Base-by-base conservation (phyloP, 305 asterid genomes). In the Ruellia speciosa region DNA sequence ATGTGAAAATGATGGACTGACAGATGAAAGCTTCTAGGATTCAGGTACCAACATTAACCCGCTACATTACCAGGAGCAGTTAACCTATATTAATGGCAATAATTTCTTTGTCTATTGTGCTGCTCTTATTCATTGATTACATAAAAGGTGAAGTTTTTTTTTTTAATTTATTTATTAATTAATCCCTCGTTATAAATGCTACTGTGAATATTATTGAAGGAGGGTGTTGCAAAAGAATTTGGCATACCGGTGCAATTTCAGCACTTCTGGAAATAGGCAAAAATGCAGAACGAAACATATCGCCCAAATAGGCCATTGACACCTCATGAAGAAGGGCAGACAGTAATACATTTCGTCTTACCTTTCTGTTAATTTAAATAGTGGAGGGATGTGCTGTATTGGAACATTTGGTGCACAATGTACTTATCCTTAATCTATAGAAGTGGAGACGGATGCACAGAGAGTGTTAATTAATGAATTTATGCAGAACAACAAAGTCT, bases 251-350 rank as follows among this genome's bases (percentile, higher is more conserved):
- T 85, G 69, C 89, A 85, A 55, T 81, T 62, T 76, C 96, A 78
- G 81, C 94, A 96, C 45, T 90, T 79, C 61, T 90, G 97, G 96
- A 72, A 81, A 58, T 90, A 95, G 97, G 96, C 96, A 56, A 90
- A 81, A 79, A 79, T 95, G 62, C 96, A 87, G 73, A 90, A 90
- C 75, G 94, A 87, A 68, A 90, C 96, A 13, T 90, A 78, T 53
- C 96, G 97, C 63, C 96, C 95, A 69, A 76, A 82, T 79, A 78
- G 96, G 63, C 95, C 96, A 51, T 78, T 90, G 75, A 79, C 87
- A 17, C 79, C 81, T 15, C 90, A 75, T 61, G 95, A 90, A 73
- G 97, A 90, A 78, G 66, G 83, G 47, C 94, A 84, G 68, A 76
- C 90, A 58, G 96, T 89, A 79, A 70, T 62, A 51, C 54, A 19